Evolutionary conservation across 202 grass and related monocot genomes (phyloP), one percentile per base, ranked within the genome.

Genomic region (Digitaria exilis): DNA sequence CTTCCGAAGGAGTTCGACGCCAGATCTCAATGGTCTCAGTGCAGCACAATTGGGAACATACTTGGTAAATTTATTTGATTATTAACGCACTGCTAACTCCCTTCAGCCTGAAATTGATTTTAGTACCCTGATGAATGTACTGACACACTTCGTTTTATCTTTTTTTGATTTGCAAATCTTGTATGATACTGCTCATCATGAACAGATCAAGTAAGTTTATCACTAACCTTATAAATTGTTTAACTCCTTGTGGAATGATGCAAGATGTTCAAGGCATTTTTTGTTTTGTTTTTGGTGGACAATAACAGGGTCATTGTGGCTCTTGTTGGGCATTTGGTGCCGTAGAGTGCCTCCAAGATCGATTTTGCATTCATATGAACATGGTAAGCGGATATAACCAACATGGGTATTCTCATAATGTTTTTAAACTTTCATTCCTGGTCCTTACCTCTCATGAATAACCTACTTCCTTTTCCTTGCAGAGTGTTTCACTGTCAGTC

Each of bases 271-370:
- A 83, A 39, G 37, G 37, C 37, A 26, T 80, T 29, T 80, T 16
- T 10, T 55, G 29, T 71, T 1, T 82, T 72, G 54, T 79, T 86
- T 46, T 55, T 55, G 52, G 52, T 22, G 52, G 7, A 68, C 10
- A 16, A 77, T 81, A 17, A 54, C 83, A 98, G 90, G 92, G 96
- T 52, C 96, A 98, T 44, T 98, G 92, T 89, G 96, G 96, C 57
- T 95, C 96, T 9, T 95, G 96, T 28, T 98, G 92, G 96, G 96
- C 90, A 56, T 95, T 98, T 83, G 95, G 82, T 66, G 95, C 92
- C 37, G 95, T 98, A 37, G 95, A 98, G 85, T 90, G 87, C 24
- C 89, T 98, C 60, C 88, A 92, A 25, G 96, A 98, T 93, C 96
- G 90, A 44, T 98, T 98, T 71, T 98, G 92, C 83, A 93, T 98